Evolutionary conservation across 2,329 filamentous ascomycete genomes (phyloP).

Genomic region (Xylariaceae sp.): DNA sequence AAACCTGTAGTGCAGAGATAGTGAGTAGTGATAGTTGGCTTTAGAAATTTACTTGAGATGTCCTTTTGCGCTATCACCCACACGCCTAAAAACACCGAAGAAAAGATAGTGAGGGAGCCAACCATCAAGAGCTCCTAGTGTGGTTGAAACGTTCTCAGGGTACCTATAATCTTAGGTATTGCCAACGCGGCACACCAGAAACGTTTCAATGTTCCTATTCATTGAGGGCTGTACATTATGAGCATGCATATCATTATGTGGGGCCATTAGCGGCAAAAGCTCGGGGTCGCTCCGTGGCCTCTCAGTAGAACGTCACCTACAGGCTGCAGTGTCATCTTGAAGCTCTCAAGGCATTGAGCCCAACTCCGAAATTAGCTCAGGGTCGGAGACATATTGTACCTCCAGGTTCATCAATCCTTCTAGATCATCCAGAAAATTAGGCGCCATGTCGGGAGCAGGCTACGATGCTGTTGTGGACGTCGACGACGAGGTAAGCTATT

Average conservation of each 20-base stretch:
- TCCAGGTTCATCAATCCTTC: constrained; percentile 6
- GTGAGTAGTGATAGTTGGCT: no score
- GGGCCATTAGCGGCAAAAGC: constrained; percentile 23
- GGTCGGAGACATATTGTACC: no score
- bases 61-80: no score
- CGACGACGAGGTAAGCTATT: constrained; percentile 75
- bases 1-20: no score
- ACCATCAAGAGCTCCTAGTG: no score
- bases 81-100: no score
- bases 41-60: no score
- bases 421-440: background rate
- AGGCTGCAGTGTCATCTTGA: constrained; percentile 1
- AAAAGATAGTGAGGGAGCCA: no score
- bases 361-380: constrained; percentile 6
- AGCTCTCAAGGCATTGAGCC: constrained; percentile 8
- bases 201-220: no score
- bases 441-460: constrained; percentile 71
- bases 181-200: no score
- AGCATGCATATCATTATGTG: constrained; percentile 1
- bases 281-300: constrained; percentile 31
- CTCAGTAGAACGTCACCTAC: constrained; percentile 10
- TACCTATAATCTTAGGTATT: no score
- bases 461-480: constrained; percentile 99
- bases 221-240: background rate
- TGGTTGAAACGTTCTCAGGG: no score